Percentiles rank a stretch among this genome's conserved stretches.
Evolutionary conservation across 2,329 filamentous ascomycete species (phyloP).

Genomic region (Oidium heveae): DNA sequence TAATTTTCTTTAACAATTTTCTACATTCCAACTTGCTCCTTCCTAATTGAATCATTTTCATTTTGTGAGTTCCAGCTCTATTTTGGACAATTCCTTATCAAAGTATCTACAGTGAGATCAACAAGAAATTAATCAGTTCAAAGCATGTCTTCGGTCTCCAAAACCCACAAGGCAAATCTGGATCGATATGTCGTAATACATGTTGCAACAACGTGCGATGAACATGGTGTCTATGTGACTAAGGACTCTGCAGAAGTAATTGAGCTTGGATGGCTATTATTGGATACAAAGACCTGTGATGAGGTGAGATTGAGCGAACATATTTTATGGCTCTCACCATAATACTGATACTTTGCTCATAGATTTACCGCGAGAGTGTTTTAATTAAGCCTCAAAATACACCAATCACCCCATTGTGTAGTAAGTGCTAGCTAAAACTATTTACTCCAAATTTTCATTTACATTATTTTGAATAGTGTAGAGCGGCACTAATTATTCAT

Average conservation of each 20-base stretch:
- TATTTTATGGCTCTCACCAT: neutral
- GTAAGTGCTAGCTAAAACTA: constrained; percentile 33
- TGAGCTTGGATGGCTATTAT: constrained; percentile 91
- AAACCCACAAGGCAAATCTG: constrained; percentile 40
- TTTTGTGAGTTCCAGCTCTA: too few relatives aligned
- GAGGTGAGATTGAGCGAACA: constrained; percentile 36
- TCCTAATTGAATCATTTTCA: too few relatives aligned
- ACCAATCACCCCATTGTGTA: constrained; percentile 93
- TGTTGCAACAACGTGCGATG: constrained; percentile 94
- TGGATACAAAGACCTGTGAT: constrained; percentile 75
- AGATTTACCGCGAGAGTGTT: constrained; percentile 88
- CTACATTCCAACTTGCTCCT: too few relatives aligned
- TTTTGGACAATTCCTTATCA: neutral
- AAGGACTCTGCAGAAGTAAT: constrained; percentile 99
- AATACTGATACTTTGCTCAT: constrained; percentile 3
- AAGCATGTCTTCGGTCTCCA: constrained; percentile 27
- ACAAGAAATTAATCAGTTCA: constrained; percentile 12
- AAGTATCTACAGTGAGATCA: neutral
- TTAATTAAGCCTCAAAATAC: constrained; percentile 98
- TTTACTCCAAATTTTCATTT: neutral
- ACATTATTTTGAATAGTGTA: too few relatives aligned
- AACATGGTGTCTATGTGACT: constrained; percentile 96
- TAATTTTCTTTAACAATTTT: too few relatives aligned
- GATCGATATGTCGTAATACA: constrained; percentile 97
- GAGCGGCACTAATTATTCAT: neutral